These are phyloP conservation scores for Apostasia shenzhenica DNA, from an alignment of 106 monocot species.

Conservation along the genomic window DNA sequence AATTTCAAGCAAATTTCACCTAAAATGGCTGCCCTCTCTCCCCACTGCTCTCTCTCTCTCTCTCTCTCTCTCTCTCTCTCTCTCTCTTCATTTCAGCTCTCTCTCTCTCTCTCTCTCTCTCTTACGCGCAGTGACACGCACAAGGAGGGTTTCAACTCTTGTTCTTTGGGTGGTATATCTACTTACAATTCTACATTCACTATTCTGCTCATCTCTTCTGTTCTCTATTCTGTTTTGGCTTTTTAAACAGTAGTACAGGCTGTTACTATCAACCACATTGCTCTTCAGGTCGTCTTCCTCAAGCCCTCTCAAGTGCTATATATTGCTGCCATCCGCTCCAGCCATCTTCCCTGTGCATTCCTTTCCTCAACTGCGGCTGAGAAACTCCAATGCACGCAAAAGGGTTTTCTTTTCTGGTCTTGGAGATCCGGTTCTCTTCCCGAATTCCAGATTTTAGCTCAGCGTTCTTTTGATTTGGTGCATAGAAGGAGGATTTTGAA, in stretches of 20 bases:
- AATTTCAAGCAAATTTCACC: no score
- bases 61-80: no score
- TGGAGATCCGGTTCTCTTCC: not conserved
- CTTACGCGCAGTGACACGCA: not conserved
- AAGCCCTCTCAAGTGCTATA: not conserved
- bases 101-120: slow-evolving; percentile 7
- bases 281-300: not conserved
- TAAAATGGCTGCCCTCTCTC: no score
- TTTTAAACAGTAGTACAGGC: not conserved
- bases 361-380: not conserved
- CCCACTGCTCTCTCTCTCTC: no score
- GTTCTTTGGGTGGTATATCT: not conserved
- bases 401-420: not conserved
- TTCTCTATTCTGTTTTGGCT: not conserved
- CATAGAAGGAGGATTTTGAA: not conserved
- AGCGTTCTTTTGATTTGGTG: not conserved
- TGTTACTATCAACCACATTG: not conserved
- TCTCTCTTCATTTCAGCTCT: no score
- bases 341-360: not conserved
- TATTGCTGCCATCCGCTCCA: not conserved
- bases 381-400: not conserved
- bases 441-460: not conserved
- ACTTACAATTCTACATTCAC: not conserved
- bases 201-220: not conserved
- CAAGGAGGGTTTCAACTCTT: not conserved